Percentiles rank a stretch among this genome's conserved stretches.
Evolutionary conservation across 495 filamentous ascomycete genomes (phyloP).

Genomic region (Elasticomyces elasticus): DNA sequence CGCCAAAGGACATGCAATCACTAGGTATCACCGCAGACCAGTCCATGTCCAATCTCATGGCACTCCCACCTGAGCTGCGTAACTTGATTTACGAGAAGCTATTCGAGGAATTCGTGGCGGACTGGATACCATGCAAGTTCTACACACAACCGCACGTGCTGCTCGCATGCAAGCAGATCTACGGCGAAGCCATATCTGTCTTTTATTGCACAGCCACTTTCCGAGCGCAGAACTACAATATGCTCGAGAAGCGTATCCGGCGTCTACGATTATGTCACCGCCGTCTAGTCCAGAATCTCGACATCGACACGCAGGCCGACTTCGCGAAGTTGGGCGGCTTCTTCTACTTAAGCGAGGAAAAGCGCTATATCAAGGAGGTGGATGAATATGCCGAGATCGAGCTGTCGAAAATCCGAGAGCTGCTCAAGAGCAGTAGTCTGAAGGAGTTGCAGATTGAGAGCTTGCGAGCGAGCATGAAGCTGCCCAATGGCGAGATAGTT

Average conservation of each 20-base stretch:
- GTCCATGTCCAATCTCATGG: not conserved
- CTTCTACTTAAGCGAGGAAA: not conserved
- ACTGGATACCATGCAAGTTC: not conserved
- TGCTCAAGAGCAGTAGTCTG: not conserved
- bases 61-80: not conserved
- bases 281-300: not conserved
- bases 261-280: not conserved
- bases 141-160: not conserved
- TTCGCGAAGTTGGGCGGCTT: not conserved
- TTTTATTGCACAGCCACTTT: not conserved
- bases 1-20: not conserved
- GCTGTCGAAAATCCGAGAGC: not conserved
- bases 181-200: not conserved
- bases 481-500: not conserved
- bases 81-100: not conserved
- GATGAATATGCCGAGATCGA: not conserved
- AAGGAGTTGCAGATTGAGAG: not conserved
- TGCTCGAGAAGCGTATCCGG: not conserved
- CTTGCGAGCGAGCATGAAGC: not conserved
- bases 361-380: not conserved
- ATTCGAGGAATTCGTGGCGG: not conserved
- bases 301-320: not conserved
- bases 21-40: not conserved
- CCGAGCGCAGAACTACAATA: not conserved
- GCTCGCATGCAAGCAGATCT: conserved; percentile 1